phyloP scores from a whole-genome alignment of 305 asterid genomes.

The Fraxinus baroniana region DNA sequence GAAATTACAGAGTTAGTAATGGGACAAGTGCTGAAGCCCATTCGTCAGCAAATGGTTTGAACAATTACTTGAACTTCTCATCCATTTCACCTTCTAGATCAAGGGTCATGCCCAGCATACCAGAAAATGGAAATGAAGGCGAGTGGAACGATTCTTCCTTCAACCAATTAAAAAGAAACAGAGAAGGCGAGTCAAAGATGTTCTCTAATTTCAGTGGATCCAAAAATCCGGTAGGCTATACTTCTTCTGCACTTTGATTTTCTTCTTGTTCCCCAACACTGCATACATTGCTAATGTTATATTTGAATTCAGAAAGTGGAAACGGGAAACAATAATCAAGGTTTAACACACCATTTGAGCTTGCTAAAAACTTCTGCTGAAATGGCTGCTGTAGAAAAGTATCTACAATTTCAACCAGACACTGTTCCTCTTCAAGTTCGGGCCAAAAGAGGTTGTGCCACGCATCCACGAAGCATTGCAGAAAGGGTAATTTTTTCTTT shows the following conservation, averaged over 20 bases:
- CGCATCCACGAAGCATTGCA: conserved; percentile 92
- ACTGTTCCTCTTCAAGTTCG: conserved; percentile 68
- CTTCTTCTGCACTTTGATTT: background rate
- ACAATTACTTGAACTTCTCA: conserved; percentile 45
- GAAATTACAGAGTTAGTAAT: conserved; percentile 44
- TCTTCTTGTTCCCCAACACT: background rate
- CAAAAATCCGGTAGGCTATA: conserved; percentile 43
- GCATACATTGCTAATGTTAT: background rate
- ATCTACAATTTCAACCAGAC: conserved; percentile 67
- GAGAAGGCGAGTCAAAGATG: conserved; percentile 57
- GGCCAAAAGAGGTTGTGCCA: conserved; percentile 86
- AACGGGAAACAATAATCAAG: conserved; percentile 37
- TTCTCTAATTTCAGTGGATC: conserved; percentile 48
- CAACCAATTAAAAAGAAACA: conserved; percentile 56
- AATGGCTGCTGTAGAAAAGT: conserved; percentile 57
- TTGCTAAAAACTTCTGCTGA: conserved; percentile 66
- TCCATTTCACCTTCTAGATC: conserved; percentile 50
- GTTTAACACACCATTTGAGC: conserved; percentile 76
- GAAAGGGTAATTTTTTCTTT: conserved; percentile 63
- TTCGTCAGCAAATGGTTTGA: conserved; percentile 43
- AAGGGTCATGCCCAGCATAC: conserved; percentile 78
- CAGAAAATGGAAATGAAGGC: conserved; percentile 53
- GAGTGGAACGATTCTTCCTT: conserved; percentile 55
- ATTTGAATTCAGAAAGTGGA: conserved; percentile 50
- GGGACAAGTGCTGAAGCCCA: conserved; percentile 37